Evolutionary conservation across 176 grass and related monocot species (phyloP).

Genomic region (Paspalum notatum): DNA sequence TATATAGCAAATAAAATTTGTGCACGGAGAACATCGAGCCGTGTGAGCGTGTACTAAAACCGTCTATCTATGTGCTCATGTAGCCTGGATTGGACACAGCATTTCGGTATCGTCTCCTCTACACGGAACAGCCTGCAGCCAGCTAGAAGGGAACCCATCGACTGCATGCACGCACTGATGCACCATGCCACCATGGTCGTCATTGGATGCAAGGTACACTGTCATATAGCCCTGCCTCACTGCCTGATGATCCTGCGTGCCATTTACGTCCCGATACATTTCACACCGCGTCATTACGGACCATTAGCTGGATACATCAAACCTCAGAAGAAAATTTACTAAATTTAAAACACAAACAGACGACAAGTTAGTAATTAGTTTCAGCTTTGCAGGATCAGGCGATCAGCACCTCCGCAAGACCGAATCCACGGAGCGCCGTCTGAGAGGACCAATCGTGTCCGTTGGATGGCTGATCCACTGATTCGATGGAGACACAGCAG

Average conservation of each 20-base stretch:
- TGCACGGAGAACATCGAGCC: too few species aligned
- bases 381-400: not conserved
- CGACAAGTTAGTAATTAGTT: not conserved
- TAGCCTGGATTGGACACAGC: too few species aligned
- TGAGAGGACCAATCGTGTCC: not conserved
- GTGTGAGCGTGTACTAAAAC: too few species aligned
- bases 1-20: too few species aligned
- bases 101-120: too few species aligned
- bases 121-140: too few species aligned
- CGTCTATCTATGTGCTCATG: too few species aligned
- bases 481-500: not conserved
- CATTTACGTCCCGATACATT: not conserved
- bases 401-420: not conserved
- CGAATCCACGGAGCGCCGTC: not conserved
- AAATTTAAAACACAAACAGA: not conserved
- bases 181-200: too few species aligned
- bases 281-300: not conserved
- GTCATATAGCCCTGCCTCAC: too few species aligned
- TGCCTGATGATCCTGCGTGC: not conserved
- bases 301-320: not conserved
- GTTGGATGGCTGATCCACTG: not conserved
- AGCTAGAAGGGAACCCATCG: too few species aligned
- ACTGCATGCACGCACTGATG: too few species aligned
- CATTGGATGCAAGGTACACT: too few species aligned
- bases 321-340: not conserved